Conservation (phyloP, 768 basidiomycete genomes). For the Inosperma sp. region DNA sequence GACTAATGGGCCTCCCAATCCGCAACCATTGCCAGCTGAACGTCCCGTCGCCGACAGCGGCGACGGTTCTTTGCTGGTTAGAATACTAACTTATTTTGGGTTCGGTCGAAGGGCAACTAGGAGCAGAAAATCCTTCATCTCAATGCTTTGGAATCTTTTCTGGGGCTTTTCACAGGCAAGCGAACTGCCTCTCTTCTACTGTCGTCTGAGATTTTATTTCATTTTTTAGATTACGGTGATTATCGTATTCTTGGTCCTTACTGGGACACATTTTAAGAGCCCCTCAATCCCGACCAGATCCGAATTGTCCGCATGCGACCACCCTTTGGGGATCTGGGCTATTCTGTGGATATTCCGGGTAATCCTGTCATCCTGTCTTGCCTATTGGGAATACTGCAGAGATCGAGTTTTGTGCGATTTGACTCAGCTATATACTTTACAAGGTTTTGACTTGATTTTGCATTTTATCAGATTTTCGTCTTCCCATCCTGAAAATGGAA, state of each 20-base stretch:
- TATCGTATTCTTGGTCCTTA: slow-evolving; percentile 45
- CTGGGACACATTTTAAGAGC: slow-evolving; percentile 42
- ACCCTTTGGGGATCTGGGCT: slow-evolving; percentile 66
- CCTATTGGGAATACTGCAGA: slow-evolving; percentile 54
- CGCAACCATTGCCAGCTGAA: too few relatives aligned
- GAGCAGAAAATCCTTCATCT: slow-evolving; percentile 50
- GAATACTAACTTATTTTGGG: slow-evolving; percentile 42
- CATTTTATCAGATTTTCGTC: background rate
- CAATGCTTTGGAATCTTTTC: slow-evolving; percentile 45
- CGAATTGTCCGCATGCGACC: slow-evolving; percentile 61
- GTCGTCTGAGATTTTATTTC: background rate
- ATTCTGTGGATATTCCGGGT: slow-evolving; percentile 58
- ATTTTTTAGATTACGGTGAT: slow-evolving; percentile 45
- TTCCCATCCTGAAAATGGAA: too few relatives aligned
- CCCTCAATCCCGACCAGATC: slow-evolving; percentile 35
- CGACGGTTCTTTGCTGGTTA: slow-evolving; percentile 25
- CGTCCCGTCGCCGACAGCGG: too few relatives aligned
- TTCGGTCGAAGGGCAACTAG: slow-evolving; percentile 48
- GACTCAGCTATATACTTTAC: background rate
- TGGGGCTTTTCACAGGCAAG: slow-evolving; percentile 52
- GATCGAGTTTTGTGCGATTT: slow-evolving; percentile 20
- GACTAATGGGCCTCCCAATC: too few relatives aligned
- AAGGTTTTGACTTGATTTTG: background rate
- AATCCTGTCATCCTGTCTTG: slow-evolving; percentile 42
- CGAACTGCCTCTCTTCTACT: slow-evolving; percentile 6